Evolutionary conservation across 2,329 filamentous ascomycete genomes (phyloP), one percentile per base, ranked within the genome.

Genomic region (Neobulgaria alba): DNA sequence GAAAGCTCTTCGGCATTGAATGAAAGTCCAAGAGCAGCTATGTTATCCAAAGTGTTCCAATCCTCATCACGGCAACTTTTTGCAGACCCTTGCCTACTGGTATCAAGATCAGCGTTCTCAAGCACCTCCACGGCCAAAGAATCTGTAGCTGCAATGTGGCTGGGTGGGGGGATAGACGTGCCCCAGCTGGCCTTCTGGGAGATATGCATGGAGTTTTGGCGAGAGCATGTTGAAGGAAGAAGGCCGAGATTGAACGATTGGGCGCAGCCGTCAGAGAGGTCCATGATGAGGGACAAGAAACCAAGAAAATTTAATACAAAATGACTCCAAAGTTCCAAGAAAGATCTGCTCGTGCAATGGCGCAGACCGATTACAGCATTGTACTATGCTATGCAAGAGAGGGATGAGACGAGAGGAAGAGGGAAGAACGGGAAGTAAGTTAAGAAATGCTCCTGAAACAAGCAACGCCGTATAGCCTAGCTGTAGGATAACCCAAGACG

Each of bases 41-140:
- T 64, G 37, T 62, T 64, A 48, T 67, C 60, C 45, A 67, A 58
- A 38, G 59, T 60, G 38, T 64, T 60, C 51, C 63, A 61, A 12
- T 54, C 44, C 19, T 63, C 60, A 26, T 57, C 53, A 36, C 49
- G 55, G 19, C 61, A 52, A 40, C 40, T 53, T 15, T 30, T 39
- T 7, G 32, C 26, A 17, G 41, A 62, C 46, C 15, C 54, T 40
- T 39, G 53, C 46, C 20, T 39, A 23, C 41, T 47, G 10, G 42
- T 20, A 36, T 42, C 26, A 14, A 65, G 52, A 43, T 63, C 59
- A 37, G 62, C 49, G 46, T 60, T 55, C 34, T 63, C 60, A 37
- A 62, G 54, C 20, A 53, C 47, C 34, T 52, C 55, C 41, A 54
- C 57, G 39, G 55, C 57, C 16, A 45, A 39, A 15, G 10, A 20